phyloP scores from a whole-genome alignment of 2,329 filamentous ascomycete genomes.

The Albifimbria verrucaria region DNA sequence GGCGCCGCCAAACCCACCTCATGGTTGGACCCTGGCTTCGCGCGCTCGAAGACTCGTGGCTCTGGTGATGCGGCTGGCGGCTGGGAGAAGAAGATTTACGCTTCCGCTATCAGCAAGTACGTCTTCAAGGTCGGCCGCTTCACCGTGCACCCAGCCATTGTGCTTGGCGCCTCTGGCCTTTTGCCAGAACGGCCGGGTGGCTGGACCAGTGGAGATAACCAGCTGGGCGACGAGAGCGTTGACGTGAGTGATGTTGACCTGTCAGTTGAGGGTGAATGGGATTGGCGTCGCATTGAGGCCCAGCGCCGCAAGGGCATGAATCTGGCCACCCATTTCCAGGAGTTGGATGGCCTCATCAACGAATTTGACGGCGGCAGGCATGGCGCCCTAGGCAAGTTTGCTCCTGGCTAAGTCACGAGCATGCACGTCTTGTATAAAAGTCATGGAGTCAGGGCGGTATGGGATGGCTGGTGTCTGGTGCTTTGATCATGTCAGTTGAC shows the following conservation, averaged over 20 bases:
- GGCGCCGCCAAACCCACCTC: conserved; percentile 53
- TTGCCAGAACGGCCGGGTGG: conserved; percentile 71
- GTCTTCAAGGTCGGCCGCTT: conserved; percentile 78
- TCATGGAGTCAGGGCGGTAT: neutral
- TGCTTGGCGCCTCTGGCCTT: conserved; percentile 68
- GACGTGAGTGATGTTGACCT: conserved; percentile 34
- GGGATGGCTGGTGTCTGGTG: too few relatives aligned
- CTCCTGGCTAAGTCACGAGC: conserved; percentile 29
- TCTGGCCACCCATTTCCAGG: conserved; percentile 53
- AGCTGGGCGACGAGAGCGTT: conserved; percentile 34
- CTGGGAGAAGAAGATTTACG: conserved; percentile 64
- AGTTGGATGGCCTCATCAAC: conserved; percentile 50
- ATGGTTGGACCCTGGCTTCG: conserved; percentile 48
- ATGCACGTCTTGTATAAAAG: too few relatives aligned
- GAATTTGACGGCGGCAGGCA: conserved; percentile 52
- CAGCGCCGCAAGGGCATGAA: conserved; percentile 53
- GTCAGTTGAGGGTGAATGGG: conserved; percentile 42
- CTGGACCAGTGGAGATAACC: conserved; percentile 48
- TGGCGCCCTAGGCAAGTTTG: conserved; percentile 49
- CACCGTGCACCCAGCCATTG: conserved; percentile 77
- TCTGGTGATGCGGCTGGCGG: conserved; percentile 32
- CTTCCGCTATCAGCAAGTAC: conserved; percentile 74
- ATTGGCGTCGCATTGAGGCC: conserved; percentile 56
- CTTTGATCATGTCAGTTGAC: too few relatives aligned
- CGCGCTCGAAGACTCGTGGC: conserved; percentile 38